Conservation (phyloP, 2,329 filamentous ascomycete genomes). For the Dissoconium aciculare region DNA sequence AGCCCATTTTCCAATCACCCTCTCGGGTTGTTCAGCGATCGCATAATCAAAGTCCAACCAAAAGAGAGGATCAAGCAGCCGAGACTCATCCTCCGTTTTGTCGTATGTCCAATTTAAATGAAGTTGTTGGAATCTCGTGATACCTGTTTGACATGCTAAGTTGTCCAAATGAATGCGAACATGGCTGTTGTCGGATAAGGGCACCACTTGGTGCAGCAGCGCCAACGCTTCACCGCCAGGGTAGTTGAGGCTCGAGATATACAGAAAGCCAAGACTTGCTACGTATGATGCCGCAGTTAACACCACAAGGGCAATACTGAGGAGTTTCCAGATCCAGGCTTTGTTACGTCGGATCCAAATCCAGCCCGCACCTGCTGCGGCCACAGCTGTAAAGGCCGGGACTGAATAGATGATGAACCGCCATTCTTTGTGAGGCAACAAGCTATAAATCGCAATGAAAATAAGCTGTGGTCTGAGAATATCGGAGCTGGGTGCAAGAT, state of each 20-base stretch:
- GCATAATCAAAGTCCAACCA: conserved; percentile 46
- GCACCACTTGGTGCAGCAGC: conserved; percentile 24
- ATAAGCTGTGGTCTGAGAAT: conserved; percentile 50
- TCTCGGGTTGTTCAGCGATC: conserved; percentile 37
- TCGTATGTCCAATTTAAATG: conserved; percentile 40
- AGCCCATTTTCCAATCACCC: conserved; percentile 38
- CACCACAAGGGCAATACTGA: conserved; percentile 40
- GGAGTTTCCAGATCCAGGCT: conserved; percentile 38
- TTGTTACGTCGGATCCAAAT: conserved; percentile 48
- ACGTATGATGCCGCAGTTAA: conserved; percentile 48
- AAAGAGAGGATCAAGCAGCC: conserved; percentile 36
- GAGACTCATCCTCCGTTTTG: conserved; percentile 39
- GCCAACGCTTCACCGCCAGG: conserved; percentile 70
- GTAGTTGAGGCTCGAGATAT: conserved; percentile 79
- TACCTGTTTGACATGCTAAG: conserved; percentile 47
- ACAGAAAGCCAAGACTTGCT: conserved; percentile 51
- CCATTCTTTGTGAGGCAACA: conserved; percentile 90
- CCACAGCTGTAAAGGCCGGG: conserved; percentile 63
- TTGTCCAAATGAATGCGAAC: conserved; percentile 41
- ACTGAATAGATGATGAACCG: conserved; percentile 86
- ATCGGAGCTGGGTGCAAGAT: conserved; percentile 38
- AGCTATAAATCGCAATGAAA: conserved; percentile 68
- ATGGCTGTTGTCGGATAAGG: conserved; percentile 6
- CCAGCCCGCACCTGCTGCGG: conserved; percentile 57
- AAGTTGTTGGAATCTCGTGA: conserved; percentile 43